A percentile compares a stretch with the other conserved stretches of the same genome.
These are phyloP conservation scores for Kwoniella heveanensis DNA, from an alignment of 768 basidiomycete species.

Conservation along the genomic window DNA sequence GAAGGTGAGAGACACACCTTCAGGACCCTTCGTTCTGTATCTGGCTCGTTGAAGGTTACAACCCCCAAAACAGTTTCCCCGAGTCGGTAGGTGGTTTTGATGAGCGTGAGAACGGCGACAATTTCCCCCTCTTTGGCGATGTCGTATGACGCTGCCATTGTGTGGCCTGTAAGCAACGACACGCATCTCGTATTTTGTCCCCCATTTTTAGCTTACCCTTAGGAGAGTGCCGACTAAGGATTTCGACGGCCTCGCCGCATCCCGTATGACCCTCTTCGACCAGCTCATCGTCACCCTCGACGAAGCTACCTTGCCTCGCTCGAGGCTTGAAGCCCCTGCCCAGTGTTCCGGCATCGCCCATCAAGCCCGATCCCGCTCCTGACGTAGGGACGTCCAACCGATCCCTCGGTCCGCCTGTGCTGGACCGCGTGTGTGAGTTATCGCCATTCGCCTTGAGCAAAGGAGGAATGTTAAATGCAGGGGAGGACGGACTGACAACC, in stretches of 20 bases:
- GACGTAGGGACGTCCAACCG: constrained; percentile 5
- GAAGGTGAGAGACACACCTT: constrained; percentile 65
- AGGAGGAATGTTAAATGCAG: constrained; percentile 10
- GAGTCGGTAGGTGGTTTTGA: constrained; percentile 84
- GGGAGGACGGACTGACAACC: constrained; percentile 17
- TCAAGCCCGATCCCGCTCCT: not conserved
- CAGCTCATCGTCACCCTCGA: constrained; percentile 37
- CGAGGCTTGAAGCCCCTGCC: constrained; percentile 15
- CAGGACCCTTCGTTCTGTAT: constrained; percentile 73
- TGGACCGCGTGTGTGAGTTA: not conserved
- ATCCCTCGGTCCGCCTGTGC: not conserved
- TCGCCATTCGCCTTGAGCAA: constrained; percentile 1
- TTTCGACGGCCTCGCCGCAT: constrained; percentile 80
- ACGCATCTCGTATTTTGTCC: not conserved
- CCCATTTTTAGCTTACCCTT: constrained; percentile 68
- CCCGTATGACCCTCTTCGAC: constrained; percentile 39
- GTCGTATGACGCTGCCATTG: constrained; percentile 77
- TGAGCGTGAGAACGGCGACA: constrained; percentile 87
- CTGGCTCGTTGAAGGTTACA: constrained; percentile 77
- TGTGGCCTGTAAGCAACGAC: constrained; percentile 3
- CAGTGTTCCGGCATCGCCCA: not conserved
- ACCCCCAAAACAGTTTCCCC: constrained; percentile 91
- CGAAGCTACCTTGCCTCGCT: constrained; percentile 26
- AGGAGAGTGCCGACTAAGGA: constrained; percentile 82
- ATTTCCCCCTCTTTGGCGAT: constrained; percentile 88